These are phyloP conservation scores for Ceratobasidium sp. DNA, from an alignment of 1,284 basidiomycete species.

Conservation along the genomic window DNA sequence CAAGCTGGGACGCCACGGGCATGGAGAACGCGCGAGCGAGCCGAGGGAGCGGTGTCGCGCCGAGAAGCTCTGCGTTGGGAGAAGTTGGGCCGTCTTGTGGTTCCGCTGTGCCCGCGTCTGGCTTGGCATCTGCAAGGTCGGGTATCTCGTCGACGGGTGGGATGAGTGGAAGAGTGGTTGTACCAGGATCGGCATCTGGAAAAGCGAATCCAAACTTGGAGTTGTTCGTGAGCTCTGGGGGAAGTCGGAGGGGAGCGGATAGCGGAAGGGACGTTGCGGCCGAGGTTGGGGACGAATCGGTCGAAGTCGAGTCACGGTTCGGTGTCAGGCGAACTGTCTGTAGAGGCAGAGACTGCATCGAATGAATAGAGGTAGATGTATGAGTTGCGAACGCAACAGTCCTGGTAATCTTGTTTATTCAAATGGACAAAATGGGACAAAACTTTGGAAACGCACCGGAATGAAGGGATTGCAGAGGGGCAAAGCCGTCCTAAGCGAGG, in stretches of 20 bases:
- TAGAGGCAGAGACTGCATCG: not conserved
- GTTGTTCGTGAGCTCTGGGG: slow-evolving; percentile 27
- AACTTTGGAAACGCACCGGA: too few relatives aligned
- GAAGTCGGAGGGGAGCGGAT: slow-evolving; percentile 18
- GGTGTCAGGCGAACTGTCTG: slow-evolving; percentile 1
- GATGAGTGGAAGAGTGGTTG: not conserved
- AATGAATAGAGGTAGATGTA: not conserved
- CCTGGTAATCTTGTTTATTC: too few relatives aligned
- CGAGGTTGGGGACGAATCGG: slow-evolving; percentile 20
- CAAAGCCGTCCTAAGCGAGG: not conserved
- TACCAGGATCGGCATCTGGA: slow-evolving; percentile 6
- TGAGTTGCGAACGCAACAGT: not conserved
- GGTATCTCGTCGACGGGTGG: slow-evolving; percentile 3
- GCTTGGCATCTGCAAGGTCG: not conserved
- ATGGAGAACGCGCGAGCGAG: slow-evolving; percentile 74
- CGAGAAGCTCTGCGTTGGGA: slow-evolving; percentile 35
- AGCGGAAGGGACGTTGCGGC: slow-evolving; percentile 20
- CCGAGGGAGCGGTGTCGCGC: slow-evolving; percentile 51
- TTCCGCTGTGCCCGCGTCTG: not conserved
- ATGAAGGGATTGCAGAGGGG: not conserved
- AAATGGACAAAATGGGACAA: too few relatives aligned
- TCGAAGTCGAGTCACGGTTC: slow-evolving; percentile 10
- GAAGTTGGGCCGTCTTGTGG: slow-evolving; percentile 38
- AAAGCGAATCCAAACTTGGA: slow-evolving; percentile 29
- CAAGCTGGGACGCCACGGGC: slow-evolving; percentile 72